Percentiles rank a stretch among this genome's conserved stretches.
phyloP scores from a whole-genome alignment of 2,329 filamentous ascomycete species.

The Pyrenochaeta sp. region DNA sequence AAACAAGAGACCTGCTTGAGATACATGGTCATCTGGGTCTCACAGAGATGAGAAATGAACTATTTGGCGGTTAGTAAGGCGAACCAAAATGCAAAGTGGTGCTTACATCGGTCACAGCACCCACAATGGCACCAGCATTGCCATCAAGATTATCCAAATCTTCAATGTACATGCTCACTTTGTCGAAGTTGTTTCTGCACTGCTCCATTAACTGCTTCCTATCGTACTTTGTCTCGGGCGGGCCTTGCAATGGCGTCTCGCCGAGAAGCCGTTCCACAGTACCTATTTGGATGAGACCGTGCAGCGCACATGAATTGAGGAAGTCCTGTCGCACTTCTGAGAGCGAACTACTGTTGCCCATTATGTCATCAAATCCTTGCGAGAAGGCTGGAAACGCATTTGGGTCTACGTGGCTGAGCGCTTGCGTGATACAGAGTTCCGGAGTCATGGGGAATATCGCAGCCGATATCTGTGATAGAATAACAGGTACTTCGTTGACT shows the following conservation, averaged over 20 bases:
- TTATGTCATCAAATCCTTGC: constrained; percentile 66
- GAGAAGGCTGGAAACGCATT: constrained; percentile 70
- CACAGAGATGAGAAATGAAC: constrained; percentile 73
- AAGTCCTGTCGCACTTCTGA: constrained; percentile 81
- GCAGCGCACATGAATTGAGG: constrained; percentile 86
- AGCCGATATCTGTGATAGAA: constrained; percentile 65
- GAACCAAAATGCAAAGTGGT: neutral
- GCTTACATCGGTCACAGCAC: constrained; percentile 63
- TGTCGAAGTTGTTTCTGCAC: constrained; percentile 77
- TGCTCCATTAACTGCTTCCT: constrained; percentile 82
- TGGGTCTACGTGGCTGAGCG: constrained; percentile 68
- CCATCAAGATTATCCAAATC: constrained; percentile 91
- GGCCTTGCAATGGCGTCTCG: constrained; percentile 82
- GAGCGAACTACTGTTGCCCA: constrained; percentile 63
- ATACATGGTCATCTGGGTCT: constrained; percentile 79
- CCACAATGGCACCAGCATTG: constrained; percentile 85
- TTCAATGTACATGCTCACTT: constrained; percentile 76
- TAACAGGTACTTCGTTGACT: constrained; percentile 72
- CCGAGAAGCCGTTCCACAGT: constrained; percentile 82
- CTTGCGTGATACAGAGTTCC: constrained; percentile 71
- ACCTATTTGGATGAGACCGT: constrained; percentile 79
- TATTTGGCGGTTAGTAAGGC: constrained; percentile 39
- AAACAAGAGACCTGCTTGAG: constrained; percentile 76
- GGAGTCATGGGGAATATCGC: constrained; percentile 67
- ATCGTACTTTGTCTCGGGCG: constrained; percentile 74